Percentiles rank a stretch among this genome's conserved stretches.
phyloP scores from a whole-genome alignment of 1,284 basidiomycete genomes.

The Gymnopus androsaceus region DNA sequence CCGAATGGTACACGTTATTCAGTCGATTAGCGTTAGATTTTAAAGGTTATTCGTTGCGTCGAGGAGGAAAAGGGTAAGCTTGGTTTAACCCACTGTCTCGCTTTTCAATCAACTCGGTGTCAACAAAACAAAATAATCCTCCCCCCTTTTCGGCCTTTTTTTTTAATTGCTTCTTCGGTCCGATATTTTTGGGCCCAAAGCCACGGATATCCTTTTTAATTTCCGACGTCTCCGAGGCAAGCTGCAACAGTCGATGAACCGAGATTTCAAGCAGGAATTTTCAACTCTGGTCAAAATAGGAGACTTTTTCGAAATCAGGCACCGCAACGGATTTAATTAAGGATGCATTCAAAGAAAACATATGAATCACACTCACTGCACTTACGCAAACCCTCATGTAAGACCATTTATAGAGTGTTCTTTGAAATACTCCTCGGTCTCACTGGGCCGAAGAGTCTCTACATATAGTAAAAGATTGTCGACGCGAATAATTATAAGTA shows the following conservation, averaged over 20 bases:
- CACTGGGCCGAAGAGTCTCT: no score
- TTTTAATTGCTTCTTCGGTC: not conserved
- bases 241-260: not conserved
- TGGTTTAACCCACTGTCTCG: not conserved
- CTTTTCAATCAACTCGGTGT: not conserved
- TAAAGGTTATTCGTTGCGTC: conserved; percentile 15
- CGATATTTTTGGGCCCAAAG: not conserved
- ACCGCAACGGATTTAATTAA: no score
- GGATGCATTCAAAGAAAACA: no score
- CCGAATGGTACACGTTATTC: conserved; percentile 9
- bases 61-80: conserved; percentile 9
- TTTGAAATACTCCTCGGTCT: no score
- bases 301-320: no score
- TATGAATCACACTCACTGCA: no score
- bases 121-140: conserved; percentile 5
- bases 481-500: no score
- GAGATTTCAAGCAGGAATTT: no score
- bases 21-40: conserved; percentile 7
- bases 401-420: no score
- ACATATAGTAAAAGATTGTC: no score
- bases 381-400: no score
- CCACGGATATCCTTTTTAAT: not conserved
- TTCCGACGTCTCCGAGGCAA: not conserved
- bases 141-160: not conserved
- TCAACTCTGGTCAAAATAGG: no score